Evolutionary conservation across 495 filamentous ascomycete genomes (phyloP), one percentile per base, ranked within the genome.

Genomic region (Aspergillus nidulans): DNA sequence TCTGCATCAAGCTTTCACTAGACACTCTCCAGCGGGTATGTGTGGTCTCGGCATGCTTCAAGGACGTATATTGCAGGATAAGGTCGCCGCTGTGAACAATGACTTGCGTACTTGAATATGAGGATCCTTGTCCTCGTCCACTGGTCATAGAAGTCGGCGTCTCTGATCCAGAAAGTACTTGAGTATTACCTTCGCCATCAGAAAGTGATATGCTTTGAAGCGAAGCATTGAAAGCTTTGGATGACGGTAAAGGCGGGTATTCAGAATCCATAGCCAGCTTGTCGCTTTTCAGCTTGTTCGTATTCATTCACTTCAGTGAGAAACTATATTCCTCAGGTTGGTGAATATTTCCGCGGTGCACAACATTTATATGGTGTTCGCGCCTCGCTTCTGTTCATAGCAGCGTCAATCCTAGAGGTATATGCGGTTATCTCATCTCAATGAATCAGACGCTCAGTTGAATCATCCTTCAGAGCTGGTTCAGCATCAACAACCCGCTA

Each of bases 31-130:
- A 77, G 19, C 60, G 57, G 49, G 24, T 21, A 19, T 25, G 1
- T 24, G 63, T 55, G 9, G 47, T 12, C 10, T 50, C 15, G 25
- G 12, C 32, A 38, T 21, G 23, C 1, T 58, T 51, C 6, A 53
- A 12, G 41, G 61, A 57, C 6, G 39, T 50, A 57, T 75, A 74
- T 48, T 76, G 64, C 19, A 77, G 41, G 20, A 74, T 63, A 23
- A 74, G 32, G 49, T 77, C 71, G 2, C 74, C 74, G 42, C 58
- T 58, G 0, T 43, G 42, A 13, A 64, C 61, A 18, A 73, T 63
- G 8, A 65, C 49, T 53, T 52, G 64, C 19, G 54, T 44, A 12
- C 41, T 28, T 23, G 23, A 1, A n/a, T 52, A 20, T 24, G 26
- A 39, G 18, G 43, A n/a, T 38, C 21, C 18, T 49, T 36, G 20